Evolutionary conservation across 2,329 filamentous ascomycete genomes (phyloP), one percentile per base, ranked within the genome.

Genomic region (Penicillium sp.): DNA sequence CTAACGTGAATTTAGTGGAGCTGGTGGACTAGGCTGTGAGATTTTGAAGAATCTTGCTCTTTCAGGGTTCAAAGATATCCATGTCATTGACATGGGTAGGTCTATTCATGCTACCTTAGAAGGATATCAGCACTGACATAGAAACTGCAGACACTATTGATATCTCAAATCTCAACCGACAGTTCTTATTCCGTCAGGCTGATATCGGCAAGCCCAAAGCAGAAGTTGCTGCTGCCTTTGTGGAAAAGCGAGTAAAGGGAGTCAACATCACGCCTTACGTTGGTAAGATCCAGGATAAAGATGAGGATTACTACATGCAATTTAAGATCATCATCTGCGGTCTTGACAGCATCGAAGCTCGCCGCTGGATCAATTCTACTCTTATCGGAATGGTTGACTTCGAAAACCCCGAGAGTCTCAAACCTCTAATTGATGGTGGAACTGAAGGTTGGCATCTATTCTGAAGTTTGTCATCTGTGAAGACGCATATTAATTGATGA

Each of bases 321-420:
- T 99, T 99, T 77, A 91, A 92, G 72, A 85, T 97, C 55, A 85
- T 99, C 48, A 87, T 99, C 46, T 99, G 95, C 72, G 95, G 96
- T 1, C 81, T 99, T 23, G 95, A 99, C 82, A 96, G 92, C 73
- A 95, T 99, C 67, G 95, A 99, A 77, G 95, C 95, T 42, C 86
- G 95, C n/a, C 85, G 95, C 59, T 99, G 96, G 96, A 99, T 99
- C 76, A 99, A 99, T 73, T 89, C 93, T 52, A 97, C 89, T 19
- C 82, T 99, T 3, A 88, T 98, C 26, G 88, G 89, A 57, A 92
- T 99, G 84, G 91, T 96, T 5, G 93, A 97, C 69, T 83, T 85
- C 58, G 87, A 92, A 7, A 86, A 93, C 62, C 86, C 88, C 10
- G 93, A 98, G 70, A 91, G 86, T 50, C 80, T 97, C 64, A 99